Evolutionary conservation across 805 yeast genomes (phyloP), one percentile per base, ranked within the genome.

Genomic region (Wickerhamiella spandovensis): DNA sequence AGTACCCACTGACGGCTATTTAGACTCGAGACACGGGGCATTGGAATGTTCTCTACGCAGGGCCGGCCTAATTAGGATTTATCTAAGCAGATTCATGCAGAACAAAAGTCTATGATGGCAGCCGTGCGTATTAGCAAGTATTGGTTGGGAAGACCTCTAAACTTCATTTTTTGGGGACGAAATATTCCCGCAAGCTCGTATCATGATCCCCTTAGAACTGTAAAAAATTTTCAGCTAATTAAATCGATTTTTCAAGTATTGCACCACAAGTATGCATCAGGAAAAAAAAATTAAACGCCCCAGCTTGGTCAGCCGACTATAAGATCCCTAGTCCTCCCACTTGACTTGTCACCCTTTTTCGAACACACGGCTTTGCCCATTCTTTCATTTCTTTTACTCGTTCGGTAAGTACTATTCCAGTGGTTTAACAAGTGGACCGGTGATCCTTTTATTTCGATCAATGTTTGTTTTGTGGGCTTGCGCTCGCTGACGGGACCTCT

Each of bases 291-390:
- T 15, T 13, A 13, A 15, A 15, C 7, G n/a, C 8, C 39, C 39
- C 32, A 28, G 39, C 20, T n/a, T 35, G 20, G 17, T 15, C 20
- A 35, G 20, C 20, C 39, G 9, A 35, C 39, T 35, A 35, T 35
- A 35, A 35, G 39, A 35, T 7, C 4, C 30, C 20, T 20, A 5
- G 20, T 6, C 18, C 39, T 35, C 39, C 39, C 39, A 35, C 10
- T 35, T 35, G 17, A 35, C 39, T 35, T 17, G 39, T 35, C 39
- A 35, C 39, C 39, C 39, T 17, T 35, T 35, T 21, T 39, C 43
- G 43, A 39, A 39, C 43, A 39, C 43, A 39, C 43, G 43, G 43
- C 43, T 39, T 15, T 21, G 24, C 43, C 24, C 39, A 35, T 21
- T 21, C 43, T 13, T 39, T 39, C 43, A 12, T 39, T 39, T 21